A percentile compares a stretch with the other conserved stretches of the same genome.
Evolutionary conservation across 495 filamentous ascomycete genomes (phyloP).

Genomic region (Jackrogersella minutella): DNA sequence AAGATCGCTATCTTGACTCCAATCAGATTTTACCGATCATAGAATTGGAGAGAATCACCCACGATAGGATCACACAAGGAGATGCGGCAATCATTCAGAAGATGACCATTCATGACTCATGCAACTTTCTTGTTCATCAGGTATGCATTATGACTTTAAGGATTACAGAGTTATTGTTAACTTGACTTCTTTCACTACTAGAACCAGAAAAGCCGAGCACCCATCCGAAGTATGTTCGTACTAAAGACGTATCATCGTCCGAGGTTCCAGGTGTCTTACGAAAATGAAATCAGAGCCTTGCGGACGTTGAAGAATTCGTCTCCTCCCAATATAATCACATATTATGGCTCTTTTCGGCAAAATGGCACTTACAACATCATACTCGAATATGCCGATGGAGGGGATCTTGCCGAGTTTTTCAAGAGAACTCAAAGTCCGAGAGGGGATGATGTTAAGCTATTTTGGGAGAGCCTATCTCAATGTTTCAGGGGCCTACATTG

Average conservation of each 20-base stretch:
- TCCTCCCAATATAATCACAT: slow-evolving; percentile 49
- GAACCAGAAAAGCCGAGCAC: slow-evolving; percentile 4
- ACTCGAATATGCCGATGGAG: slow-evolving; percentile 56
- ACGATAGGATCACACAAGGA: slow-evolving; percentile 4
- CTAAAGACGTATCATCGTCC: slow-evolving; percentile 52
- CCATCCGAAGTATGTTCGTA: slow-evolving; percentile 44
- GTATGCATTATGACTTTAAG: background rate
- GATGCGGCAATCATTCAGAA: slow-evolving; percentile 33
- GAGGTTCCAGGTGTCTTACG: slow-evolving; percentile 43
- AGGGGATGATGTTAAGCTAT: slow-evolving; percentile 48
- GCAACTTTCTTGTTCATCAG: slow-evolving; percentile 27
- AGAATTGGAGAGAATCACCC: slow-evolving; percentile 8
- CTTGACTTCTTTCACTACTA: slow-evolving; percentile 14
- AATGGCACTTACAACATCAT: slow-evolving; percentile 51
- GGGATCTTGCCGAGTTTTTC: slow-evolving; percentile 54
- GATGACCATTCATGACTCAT: slow-evolving; percentile 44
- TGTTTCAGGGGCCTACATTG: slow-evolving; percentile 47
- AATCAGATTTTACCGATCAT: slow-evolving; percentile 46
- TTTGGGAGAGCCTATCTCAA: slow-evolving; percentile 53
- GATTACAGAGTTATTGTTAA: background rate
- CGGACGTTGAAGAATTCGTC: slow-evolving; percentile 40
- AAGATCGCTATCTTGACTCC: slow-evolving; percentile 29
- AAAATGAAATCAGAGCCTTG: slow-evolving; percentile 49
- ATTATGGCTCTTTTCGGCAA: slow-evolving; percentile 54
- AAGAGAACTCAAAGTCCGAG: slow-evolving; percentile 30